Evolutionary conservation across 352 stramenopile genomes (phyloP).

Genomic region (Pythium utonaiense): DNA sequence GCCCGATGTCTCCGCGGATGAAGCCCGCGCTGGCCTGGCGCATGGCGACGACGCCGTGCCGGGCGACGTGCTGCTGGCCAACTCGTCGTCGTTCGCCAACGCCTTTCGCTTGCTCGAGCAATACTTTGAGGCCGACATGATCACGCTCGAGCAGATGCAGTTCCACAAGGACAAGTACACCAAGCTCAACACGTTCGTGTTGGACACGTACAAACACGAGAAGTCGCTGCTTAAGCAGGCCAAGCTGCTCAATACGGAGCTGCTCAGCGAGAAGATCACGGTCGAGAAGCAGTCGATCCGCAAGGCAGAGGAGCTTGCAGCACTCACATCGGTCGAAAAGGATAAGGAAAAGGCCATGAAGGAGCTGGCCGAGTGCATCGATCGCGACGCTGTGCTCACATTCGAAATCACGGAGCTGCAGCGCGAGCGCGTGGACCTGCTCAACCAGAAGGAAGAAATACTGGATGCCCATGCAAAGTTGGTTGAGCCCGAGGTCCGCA

Average conservation of each 20-base stretch:
- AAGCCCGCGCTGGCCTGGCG: background rate
- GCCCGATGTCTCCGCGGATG: conserved; percentile 4
- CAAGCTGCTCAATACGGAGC: conserved; percentile 80
- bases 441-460: conserved; percentile 73
- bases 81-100: conserved; percentile 55
- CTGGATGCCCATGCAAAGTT: conserved; percentile 72
- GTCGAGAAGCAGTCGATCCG: conserved; percentile 86
- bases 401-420: conserved; percentile 89
- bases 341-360: conserved; percentile 78
- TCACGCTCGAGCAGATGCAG: conserved; percentile 72
- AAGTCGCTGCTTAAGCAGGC: conserved; percentile 76
- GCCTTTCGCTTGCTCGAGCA: conserved; percentile 78
- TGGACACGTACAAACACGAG: conserved; percentile 81
- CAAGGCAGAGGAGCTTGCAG: conserved; percentile 74
- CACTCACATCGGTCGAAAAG: conserved; percentile 69
- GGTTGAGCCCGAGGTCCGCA: conserved; percentile 80
- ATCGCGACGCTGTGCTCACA: conserved; percentile 77
- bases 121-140: conserved; percentile 82
- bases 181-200: conserved; percentile 60
- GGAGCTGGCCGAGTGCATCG: conserved; percentile 69
- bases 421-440: conserved; percentile 69
- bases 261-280: conserved; percentile 83
- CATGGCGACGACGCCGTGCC: conserved; percentile 18
- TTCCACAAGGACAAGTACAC: conserved; percentile 83
- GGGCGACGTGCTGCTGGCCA: conserved; percentile 28